Evolutionary conservation across 306 rosid species (phyloP).

Genomic region (Rosa persica): DNA sequence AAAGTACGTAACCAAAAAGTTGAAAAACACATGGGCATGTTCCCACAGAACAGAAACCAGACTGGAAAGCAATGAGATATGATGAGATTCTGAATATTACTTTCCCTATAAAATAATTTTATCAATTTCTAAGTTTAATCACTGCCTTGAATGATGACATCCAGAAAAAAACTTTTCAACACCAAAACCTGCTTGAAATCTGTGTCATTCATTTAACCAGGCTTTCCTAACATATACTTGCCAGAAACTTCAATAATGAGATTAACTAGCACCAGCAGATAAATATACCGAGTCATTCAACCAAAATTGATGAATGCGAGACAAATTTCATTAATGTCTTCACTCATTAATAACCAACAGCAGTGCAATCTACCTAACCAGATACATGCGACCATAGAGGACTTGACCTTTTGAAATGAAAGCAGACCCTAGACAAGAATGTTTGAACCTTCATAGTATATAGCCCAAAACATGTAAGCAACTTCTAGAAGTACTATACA

Average conservation of each 20-base stretch:
- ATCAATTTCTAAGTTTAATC: neutral
- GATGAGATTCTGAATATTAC: neutral
- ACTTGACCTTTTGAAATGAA: neutral
- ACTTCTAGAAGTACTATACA: neutral
- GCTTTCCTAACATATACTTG: neutral
- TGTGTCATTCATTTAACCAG: neutral
- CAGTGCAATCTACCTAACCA: neutral
- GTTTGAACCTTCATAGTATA: neutral
- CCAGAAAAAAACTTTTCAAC: neutral
- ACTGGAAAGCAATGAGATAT: neutral
- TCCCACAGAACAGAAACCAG: slow-evolving; percentile 3
- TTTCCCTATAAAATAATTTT: neutral
- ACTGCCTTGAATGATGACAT: neutral
- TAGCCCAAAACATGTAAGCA: neutral
- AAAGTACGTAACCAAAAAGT: neutral
- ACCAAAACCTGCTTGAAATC: neutral
- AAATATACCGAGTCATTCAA: neutral
- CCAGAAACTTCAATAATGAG: neutral
- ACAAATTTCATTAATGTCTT: neutral
- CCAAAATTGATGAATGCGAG: neutral
- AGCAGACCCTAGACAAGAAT: neutral
- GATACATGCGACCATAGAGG: neutral
- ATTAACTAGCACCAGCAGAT: neutral
- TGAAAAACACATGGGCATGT: neutral
- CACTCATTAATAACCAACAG: neutral